Base-by-base conservation (phyloP, 2,329 filamentous ascomycete genomes). In the Rugonectria rugulosa region DNA sequence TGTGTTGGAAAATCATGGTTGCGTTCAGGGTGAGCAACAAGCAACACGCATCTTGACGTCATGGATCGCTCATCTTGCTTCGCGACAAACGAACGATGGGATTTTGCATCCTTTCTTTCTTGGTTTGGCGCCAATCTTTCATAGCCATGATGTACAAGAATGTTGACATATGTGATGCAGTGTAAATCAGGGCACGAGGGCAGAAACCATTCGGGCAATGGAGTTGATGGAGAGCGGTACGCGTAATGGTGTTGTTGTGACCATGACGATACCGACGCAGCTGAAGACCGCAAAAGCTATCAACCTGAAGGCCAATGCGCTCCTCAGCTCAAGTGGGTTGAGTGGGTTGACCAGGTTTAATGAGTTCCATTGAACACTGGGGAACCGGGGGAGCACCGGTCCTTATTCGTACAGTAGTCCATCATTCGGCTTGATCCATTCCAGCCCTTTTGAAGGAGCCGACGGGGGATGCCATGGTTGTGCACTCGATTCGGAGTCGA, bases 21-120 rank as follows among this genome's bases (percentile, higher is more conserved):
- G 31, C 19, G n/a, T 14, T 32, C 6, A 27, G 36, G 20, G 17
- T 41, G 46, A 21, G 9, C 23, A n/a, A 14, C n/a, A 38, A n/a
- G n/a, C n/a, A n/a, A n/a, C n/a, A n/a, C n/a, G 17, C 10, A 8
- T 7, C 21, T 32, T 67, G 65, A 68, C 65, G 65, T 68, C 65
- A 68, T 64, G 53, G 55, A 68, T 58, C 56, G 59, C 29, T 65
- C 65, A 63, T 42, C 42, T 48, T 23, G 48, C 46, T 29, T 43
- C 57, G 43, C 40, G 55, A 50, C 60, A 51, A 59, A 51, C 46
- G 37, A 56, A 44, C 52, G 49, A 46, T 19, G 10, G 6, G n/a
- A 15, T 36, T 12, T 36, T 9, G 34, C n/a, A n/a, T 34, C 9
- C 10, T 57, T 63, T 54, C 50, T 60, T 57, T 50, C 52, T 41